Conservation (phyloP, 495 filamentous ascomycete species). For the Tuber magnatum region DNA sequence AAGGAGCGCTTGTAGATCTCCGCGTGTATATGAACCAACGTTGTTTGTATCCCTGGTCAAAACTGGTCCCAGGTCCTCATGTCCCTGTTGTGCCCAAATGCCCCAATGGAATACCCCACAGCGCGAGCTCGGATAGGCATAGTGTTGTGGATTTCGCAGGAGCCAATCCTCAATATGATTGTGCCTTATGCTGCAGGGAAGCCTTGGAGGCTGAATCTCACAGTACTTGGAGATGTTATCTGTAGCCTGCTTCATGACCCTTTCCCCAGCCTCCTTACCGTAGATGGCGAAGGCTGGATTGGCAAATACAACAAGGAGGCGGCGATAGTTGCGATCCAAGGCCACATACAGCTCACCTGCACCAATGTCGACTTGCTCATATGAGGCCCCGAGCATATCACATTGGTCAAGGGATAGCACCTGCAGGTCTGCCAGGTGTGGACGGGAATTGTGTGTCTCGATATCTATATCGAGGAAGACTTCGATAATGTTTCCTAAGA, state of each 20-base stretch:
- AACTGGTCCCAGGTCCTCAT: not conserved
- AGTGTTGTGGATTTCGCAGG: not conserved
- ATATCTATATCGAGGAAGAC: not conserved
- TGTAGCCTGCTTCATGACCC: not conserved
- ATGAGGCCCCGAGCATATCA: not conserved
- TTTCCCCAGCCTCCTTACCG: not conserved
- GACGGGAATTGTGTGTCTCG: not conserved
- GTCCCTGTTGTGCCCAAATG: not conserved
- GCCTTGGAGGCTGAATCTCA: not conserved
- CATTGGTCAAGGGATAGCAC: not conserved
- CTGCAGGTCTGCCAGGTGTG: not conserved
- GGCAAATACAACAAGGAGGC: not conserved
- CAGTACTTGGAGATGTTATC: not conserved
- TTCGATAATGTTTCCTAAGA: not conserved
- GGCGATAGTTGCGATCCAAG: not conserved
- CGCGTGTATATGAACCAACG: not conserved
- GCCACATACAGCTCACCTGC: not conserved
- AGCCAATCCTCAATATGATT: too few relatives aligned
- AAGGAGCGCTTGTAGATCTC: not conserved
- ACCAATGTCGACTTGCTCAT: not conserved
- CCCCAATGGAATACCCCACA: not conserved
- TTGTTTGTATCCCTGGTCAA: not conserved
- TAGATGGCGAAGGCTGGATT: not conserved
- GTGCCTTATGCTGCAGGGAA: not conserved
- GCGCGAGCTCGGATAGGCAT: not conserved